Conservation (phyloP, 805 yeast genomes). For the Blastobotrys americana region DNA sequence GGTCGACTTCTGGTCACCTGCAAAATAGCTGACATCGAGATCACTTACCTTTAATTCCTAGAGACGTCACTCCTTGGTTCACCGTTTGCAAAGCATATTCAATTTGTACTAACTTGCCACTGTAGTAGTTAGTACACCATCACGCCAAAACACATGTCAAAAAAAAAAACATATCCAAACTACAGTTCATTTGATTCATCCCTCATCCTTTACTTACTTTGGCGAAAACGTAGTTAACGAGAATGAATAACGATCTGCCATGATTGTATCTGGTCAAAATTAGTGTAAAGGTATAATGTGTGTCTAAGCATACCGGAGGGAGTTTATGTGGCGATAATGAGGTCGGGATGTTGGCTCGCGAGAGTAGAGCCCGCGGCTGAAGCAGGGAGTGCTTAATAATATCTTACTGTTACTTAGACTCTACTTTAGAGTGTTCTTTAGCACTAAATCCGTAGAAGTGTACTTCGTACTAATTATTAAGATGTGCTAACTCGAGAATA, state of each 20-base stretch:
- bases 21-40: no score
- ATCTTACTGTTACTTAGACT: no score
- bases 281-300: conserved; percentile 2
- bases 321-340: no score
- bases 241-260: conserved; percentile 98
- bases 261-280: conserved; percentile 27
- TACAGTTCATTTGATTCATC: neutral
- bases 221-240: conserved; percentile 97
- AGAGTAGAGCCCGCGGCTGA: no score
- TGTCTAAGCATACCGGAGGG: no score
- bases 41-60: conserved; percentile 63
- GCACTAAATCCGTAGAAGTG: no score
- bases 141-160: neutral
- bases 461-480: no score
- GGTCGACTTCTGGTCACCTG: no score
- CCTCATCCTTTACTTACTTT: conserved; percentile 44
- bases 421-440: no score
- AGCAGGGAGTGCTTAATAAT: no score
- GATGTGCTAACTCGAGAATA: no score
- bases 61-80: conserved; percentile 93
- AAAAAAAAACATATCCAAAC: neutral
- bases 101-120: conserved; percentile 96
- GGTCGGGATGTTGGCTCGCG: no score
- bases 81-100: conserved; percentile 97
- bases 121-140: conserved; percentile 25